Base-by-base conservation (phyloP, 352 stramenopile species). In the Salisapilia sapeloensis region DNA sequence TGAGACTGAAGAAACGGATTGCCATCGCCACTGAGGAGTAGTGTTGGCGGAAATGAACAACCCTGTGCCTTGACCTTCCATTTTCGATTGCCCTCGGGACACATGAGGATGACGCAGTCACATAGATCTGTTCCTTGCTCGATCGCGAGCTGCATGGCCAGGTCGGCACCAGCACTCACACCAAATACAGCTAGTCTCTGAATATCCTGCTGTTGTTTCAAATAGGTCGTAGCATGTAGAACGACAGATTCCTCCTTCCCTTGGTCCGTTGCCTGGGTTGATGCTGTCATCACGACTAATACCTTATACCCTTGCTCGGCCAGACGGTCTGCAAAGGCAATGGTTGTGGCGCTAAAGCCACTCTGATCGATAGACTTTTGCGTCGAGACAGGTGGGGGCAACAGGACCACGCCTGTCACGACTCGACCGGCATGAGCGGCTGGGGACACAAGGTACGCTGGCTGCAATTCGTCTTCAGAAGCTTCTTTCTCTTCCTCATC, bases 241-340 rank as follows among this genome's bases (percentile, higher is more conserved):
- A 77, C 37, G 1, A 39, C 47, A 12, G 22, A 31, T 2, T 29
- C 41, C 19, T 39, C 46, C 17, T 6, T 44, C 6, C 33, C 24
- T 23, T 53, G 45, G 13, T 30, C 32, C 13, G 23, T 35, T 4
- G 33, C 42, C 27, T 65, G 44, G 2, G 26, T 25, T 7, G 34
- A 14, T n/a, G 30, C 30, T 38, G 35, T 24, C 61, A 62, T 54
- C 34, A 83, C 37, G 33, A 83, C 69, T 27, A 89, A 42, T 34
- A 92, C 72, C 40, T 92, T 89, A 51, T 89, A 92, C 33, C 72
- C 71, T 42, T 92, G 76, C 38, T 92, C 76, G 3, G 72, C 72
- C 31, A 92, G 47, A 28, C 87, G 86, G 44, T 92, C 76, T 4
- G 76, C 76, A 42, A 89, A 92, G 4, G 67, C 70, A 33, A 80